Evolutionary conservation across 2,329 filamentous ascomycete species (phyloP).

Genomic region (Beauveria bassiana): DNA sequence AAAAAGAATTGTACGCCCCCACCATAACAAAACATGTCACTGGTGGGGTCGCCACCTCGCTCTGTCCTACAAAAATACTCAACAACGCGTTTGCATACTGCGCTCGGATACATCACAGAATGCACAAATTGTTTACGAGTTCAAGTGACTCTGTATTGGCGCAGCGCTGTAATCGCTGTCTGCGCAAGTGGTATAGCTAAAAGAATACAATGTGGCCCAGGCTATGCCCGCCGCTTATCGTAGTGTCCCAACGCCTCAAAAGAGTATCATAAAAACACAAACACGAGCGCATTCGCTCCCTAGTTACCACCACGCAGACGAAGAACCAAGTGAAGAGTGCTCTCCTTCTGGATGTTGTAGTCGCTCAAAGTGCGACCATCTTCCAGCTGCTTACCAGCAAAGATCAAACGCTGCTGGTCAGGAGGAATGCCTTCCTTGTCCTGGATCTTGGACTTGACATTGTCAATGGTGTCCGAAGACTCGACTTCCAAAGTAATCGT

Average conservation of each 20-base stretch:
- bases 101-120: background rate
- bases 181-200: slow-evolving; percentile 12
- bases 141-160: slow-evolving; percentile 14
- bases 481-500: slow-evolving; percentile 91
- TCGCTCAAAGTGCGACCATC: slow-evolving; percentile 84
- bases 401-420: slow-evolving; percentile 93
- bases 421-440: slow-evolving; percentile 97
- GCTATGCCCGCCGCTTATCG: background rate
- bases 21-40: background rate
- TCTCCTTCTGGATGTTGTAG: slow-evolving; percentile 97
- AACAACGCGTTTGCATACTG: no score
- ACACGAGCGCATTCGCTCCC: slow-evolving; percentile 21
- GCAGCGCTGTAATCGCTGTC: slow-evolving; percentile 13
- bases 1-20: background rate
- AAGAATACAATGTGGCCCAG: slow-evolving; percentile 12
- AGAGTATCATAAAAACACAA: slow-evolving; percentile 5
- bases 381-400: slow-evolving; percentile 92
- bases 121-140: background rate
- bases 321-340: slow-evolving; percentile 76
- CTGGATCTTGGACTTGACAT: slow-evolving; percentile 96
- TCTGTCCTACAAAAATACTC: background rate
- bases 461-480: slow-evolving; percentile 87
- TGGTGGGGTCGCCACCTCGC: background rate
- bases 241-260: slow-evolving; percentile 5
- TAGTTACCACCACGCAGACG: slow-evolving; percentile 75